Evolutionary conservation across 352 stramenopile species (phyloP).

Genomic region (Pythium utonaiense): DNA sequence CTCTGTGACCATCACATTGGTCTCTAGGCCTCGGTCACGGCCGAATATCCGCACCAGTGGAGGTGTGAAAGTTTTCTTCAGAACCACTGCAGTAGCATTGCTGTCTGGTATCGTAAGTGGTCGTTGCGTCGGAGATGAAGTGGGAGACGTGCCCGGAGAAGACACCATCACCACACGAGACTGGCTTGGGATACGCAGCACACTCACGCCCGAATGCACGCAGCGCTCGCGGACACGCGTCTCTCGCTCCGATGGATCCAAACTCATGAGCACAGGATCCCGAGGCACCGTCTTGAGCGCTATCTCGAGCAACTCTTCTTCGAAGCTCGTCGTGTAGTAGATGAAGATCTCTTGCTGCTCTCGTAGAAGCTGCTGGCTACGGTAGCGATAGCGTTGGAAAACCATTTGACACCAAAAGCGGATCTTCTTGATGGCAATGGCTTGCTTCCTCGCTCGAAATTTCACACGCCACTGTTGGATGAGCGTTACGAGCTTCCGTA

Average conservation of each 20-base stretch:
- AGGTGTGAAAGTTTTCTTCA: conserved; percentile 19
- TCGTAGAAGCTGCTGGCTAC: conserved; percentile 44
- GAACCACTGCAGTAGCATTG: conserved; percentile 1
- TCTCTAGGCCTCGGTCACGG: conserved; percentile 40
- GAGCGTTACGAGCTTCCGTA: conserved; percentile 48
- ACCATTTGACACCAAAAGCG: conserved; percentile 77
- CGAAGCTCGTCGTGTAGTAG: conserved; percentile 62
- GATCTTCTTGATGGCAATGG: conserved; percentile 72
- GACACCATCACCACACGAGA: conserved; percentile 12
- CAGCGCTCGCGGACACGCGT: conserved; percentile 49
- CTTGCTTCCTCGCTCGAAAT: conserved; percentile 53
- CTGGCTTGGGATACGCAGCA: conserved; percentile 45
- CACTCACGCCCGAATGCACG: conserved; percentile 47
- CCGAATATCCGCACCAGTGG: conserved; percentile 57
- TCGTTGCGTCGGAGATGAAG: not conserved
- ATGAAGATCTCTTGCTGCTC: conserved; percentile 69
- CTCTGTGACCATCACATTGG: conserved; percentile 48
- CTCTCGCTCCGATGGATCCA: conserved; percentile 44
- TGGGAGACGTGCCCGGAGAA: not conserved
- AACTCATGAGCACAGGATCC: conserved; percentile 60
- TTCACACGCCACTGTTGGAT: conserved; percentile 54
- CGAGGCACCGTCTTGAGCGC: conserved; percentile 45
- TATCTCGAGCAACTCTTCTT: conserved; percentile 51
- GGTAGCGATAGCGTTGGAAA: conserved; percentile 55
- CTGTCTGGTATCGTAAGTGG: conserved; percentile 12